Base-by-base conservation (phyloP, 148 eudicot genomes). In the Talinum fruticosum region DNA sequence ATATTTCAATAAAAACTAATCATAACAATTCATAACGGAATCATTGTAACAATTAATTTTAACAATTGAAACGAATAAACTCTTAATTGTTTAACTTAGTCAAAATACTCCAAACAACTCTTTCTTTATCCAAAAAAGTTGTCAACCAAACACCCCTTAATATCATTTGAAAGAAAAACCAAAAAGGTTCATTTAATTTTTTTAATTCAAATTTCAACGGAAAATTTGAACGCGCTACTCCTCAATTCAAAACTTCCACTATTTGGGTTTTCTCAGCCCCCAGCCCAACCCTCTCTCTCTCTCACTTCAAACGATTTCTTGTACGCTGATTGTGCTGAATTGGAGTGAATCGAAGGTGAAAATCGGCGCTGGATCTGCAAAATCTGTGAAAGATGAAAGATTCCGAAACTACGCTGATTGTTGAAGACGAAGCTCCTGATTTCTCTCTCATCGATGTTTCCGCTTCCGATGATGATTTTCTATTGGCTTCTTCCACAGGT, bases 381-480 rank as follows among this genome's bases (percentile, higher is more conserved):
- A 51, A 59, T 24, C n/a, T 4, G 47, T 23, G 28, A n/a, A 61
- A 30, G 29, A 82, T 82, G 84, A 72, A 77, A 26, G 78, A 73
- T 82, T 80, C 75, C 10, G 81, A 77, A 57, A 41, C 75, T 0
- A 2, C 75, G 73, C 59, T 68, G 35, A 59, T 69, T 51, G 70
- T 23, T 41, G 73, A 49, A 7, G 81, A 51, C 21, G 80, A 76
- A 18, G 78, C 70, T 53, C 35, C 73, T 41, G 79, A 30, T 45
- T 80, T 84, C 66, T 84, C 86, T 77, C 86, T 84, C 74, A 80
- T 84, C 33, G 79, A 84, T 32, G 80, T 70, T 44, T 78, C 79
- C 30, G 76, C 73, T 73, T 80, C 81, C 35, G 86, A 77, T 38
- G 86, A 84, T 53, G 86, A 84, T 80, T 84, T 77, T 28, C 83